These are phyloP conservation scores for Globisporangium canariense DNA, from an alignment of 352 stramenopile species.

Conservation along the genomic window DNA sequence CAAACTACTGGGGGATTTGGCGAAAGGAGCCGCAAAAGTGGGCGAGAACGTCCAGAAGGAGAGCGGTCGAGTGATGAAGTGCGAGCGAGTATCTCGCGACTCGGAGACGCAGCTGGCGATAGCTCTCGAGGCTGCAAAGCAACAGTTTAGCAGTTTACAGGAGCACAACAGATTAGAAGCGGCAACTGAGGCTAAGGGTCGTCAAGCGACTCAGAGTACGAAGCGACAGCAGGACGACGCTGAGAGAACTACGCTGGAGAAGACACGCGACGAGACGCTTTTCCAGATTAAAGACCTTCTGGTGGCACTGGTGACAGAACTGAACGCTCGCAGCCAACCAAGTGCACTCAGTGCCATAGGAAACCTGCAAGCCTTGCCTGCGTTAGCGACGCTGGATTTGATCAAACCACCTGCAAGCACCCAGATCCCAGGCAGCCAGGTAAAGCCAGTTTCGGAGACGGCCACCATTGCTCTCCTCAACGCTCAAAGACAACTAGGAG, in stretches of 20 bases:
- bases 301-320: conserved; percentile 29
- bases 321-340: conserved; percentile 10
- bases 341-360: not conserved
- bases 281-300: conserved; percentile 63
- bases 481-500: not conserved
- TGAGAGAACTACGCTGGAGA: conserved; percentile 4
- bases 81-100: conserved; percentile 10
- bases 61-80: conserved; percentile 27
- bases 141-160: conserved; percentile 13
- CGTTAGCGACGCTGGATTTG: not conserved
- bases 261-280: conserved; percentile 36
- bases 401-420: not conserved
- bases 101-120: conserved; percentile 20
- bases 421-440: not conserved
- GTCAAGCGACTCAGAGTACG: not conserved
- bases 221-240: not conserved
- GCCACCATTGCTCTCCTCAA: not conserved
- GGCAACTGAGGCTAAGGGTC: not conserved
- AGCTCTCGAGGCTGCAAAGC: conserved; percentile 23
- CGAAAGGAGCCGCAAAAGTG: conserved; percentile 15
- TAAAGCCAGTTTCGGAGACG: not conserved
- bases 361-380: not conserved
- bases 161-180: conserved; percentile 1
- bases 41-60: conserved; percentile 12
- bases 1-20: conserved; percentile 24